A percentile compares a stretch with the other conserved stretches of the same genome.
Evolutionary conservation across 192 early-diverging fungal genomes (phyloP).

Genomic region (Linderina pennispora): DNA sequence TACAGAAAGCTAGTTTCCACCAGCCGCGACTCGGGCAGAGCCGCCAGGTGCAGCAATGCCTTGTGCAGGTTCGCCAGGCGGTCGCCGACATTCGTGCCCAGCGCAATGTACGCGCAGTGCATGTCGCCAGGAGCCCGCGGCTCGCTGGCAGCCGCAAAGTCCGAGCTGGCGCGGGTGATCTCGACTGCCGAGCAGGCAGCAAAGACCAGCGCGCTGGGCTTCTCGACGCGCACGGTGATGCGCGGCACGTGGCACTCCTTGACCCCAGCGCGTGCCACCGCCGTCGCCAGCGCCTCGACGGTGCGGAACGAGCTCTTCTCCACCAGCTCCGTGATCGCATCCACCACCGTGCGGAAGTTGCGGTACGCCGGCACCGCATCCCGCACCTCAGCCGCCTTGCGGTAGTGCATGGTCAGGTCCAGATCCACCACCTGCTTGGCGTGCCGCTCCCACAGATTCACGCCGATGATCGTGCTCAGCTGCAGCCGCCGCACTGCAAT

Average conservation of each 20-base stretch:
- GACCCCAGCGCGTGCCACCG: slow-evolving; percentile 70
- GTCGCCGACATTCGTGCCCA: slow-evolving; percentile 92
- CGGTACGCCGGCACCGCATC: slow-evolving; percentile 68
- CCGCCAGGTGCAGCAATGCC: slow-evolving; percentile 52
- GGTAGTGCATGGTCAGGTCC: slow-evolving; percentile 47
- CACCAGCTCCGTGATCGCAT: slow-evolving; percentile 71
- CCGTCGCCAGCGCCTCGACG: slow-evolving; percentile 87
- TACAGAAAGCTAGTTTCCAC: slow-evolving; percentile 95
- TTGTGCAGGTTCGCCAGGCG: slow-evolving; percentile 68
- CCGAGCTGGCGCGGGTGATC: slow-evolving; percentile 68
- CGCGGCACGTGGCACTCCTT: slow-evolving; percentile 80
- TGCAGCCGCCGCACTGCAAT: slow-evolving; percentile 81
- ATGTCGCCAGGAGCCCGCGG: not conserved
- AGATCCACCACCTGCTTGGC: slow-evolving; percentile 89
- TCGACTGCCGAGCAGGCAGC: slow-evolving; percentile 85
- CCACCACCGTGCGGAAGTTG: slow-evolving; percentile 87
- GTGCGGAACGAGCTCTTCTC: slow-evolving; percentile 89
- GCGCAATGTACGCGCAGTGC: slow-evolving; percentile 64
- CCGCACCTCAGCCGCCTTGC: slow-evolving; percentile 19
- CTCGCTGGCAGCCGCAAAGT: slow-evolving; percentile 24
- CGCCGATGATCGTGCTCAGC: slow-evolving; percentile 84
- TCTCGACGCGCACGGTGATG: slow-evolving; percentile 86
- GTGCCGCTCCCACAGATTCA: slow-evolving; percentile 93
- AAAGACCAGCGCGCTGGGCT: slow-evolving; percentile 91
- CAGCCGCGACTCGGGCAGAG: slow-evolving; percentile 40